These are phyloP conservation scores for Vanrija pseudolonga DNA, from an alignment of 1,284 basidiomycete genomes.

Conservation along the genomic window DNA sequence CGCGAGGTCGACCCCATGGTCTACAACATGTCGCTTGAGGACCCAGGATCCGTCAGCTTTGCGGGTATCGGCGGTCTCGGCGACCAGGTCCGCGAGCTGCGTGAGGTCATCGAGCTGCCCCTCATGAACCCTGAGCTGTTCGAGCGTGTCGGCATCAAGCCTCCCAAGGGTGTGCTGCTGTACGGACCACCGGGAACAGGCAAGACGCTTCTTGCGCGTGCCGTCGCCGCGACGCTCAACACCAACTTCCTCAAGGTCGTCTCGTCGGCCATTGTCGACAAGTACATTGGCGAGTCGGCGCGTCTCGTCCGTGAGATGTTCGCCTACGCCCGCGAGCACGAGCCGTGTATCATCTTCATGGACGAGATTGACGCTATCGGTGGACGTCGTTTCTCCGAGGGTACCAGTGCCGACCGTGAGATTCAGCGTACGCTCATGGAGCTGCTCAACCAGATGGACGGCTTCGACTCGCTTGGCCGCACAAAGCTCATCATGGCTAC, in stretches of 20 bases:
- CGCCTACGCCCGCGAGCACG: conserved; percentile 92
- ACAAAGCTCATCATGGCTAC: conserved; percentile 99
- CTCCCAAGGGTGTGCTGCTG: conserved; percentile 94
- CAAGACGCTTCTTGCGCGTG: conserved; percentile 91
- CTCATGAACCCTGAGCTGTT: conserved; percentile 95
- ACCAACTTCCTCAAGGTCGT: conserved; percentile 99
- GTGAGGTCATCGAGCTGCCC: conserved; percentile 96
- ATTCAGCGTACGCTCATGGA: conserved; percentile 99
- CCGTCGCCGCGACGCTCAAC: conserved; percentile 90
- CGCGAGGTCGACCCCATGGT: conserved; percentile 97
- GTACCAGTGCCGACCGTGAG: conserved; percentile 95
- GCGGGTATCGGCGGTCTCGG: conserved; percentile 94
- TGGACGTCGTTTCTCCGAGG: conserved; percentile 94
- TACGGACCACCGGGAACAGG: conserved; percentile 94
- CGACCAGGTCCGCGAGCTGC: conserved; percentile 93
- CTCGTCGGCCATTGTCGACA: conserved; percentile 98
- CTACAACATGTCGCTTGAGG: conserved; percentile 99
- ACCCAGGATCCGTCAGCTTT: conserved; percentile 91
- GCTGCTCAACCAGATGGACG: conserved; percentile 99
- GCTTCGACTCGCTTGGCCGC: conserved; percentile 91
- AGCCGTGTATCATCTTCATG: conserved; percentile 70
- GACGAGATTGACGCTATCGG: conserved; percentile 98
- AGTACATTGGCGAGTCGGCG: conserved; percentile 98
- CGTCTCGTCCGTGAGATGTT: conserved; percentile 97
- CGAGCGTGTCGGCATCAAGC: conserved; percentile 89